Base-by-base conservation (phyloP, 2,329 filamentous ascomycete species). In the Cordyceps pruinosa region DNA sequence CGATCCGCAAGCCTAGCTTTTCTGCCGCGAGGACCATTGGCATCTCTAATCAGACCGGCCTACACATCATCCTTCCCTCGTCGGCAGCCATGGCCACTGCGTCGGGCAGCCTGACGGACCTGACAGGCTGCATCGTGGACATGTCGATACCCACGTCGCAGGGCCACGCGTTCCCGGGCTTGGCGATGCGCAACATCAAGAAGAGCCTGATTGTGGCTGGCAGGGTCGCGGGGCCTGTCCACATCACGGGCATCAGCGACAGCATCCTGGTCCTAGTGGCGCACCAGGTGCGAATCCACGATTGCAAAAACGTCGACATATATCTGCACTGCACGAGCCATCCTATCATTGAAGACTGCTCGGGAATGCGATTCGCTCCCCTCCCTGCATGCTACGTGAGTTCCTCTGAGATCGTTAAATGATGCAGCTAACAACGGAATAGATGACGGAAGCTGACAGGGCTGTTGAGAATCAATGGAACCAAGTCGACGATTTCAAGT, bases 401-500 rank as follows among this genome's bases (percentile, higher is more conserved):
- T 77, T n/a, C 54, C 37, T 15, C 3, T 25, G 12, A 26, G 17
- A 32, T 28, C 8, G 15, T 45, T 55, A 19, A 21, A 23, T 28
- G 17, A 35, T 7, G 28, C 19, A n/a, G 61, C 59, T 48, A 15
- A 26, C 37, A 3, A 19, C 12, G 26, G 28, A 61, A 48, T 48
- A 69, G 66, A 58, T 60, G 42, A 66, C 62, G 7, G 65, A 68
- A 30, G 65, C 66, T 5, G 70, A 73, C n/a, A 51, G 64, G 37
- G 46, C 60, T 6, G 62, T 66, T 4, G 72, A 73, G 58, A 93
- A 96, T 68, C 82, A 88, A 65, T 99, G 90, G 90, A 82, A 92
- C 64, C 85, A 94, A 66, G 89, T 97, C 17, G 90, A 97, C 70
- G 94, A 99, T 70, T 99, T 99, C 78, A 96, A 96, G 73, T 97